Base-by-base conservation (phyloP, 768 basidiomycete genomes). In the Mycena sanguinolenta region DNA sequence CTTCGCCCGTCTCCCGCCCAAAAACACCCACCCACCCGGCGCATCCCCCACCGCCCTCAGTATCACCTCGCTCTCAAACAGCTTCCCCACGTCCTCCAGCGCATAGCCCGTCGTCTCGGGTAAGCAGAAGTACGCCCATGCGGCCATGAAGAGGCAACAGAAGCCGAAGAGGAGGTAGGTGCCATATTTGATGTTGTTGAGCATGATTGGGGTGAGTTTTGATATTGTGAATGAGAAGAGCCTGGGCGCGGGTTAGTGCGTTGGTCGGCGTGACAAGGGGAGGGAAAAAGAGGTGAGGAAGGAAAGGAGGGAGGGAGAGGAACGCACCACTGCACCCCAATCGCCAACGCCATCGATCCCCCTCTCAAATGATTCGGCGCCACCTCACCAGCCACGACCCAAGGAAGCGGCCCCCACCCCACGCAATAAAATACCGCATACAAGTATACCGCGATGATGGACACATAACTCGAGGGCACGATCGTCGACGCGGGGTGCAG, bases 341-440 rank as follows among this genome's bases (percentile, higher is more conserved):
- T 71, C 13, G 84, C 82, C 34, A 83, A 62, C 0, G 84, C 81
- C 57, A 85, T 79, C 9, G 80, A 75, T 21, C 81, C 79, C 10
- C 83, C 77, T 32, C 85, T 81, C 53, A 86, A 77, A 68, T 85
- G 82, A 63, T 86, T 86, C 3, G 84, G 85, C 5, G 84, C 82
- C 30, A 84, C 81, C 73, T 85, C 84, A 25, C 78, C 77, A 12
- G 84, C 83, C 49, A 83, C 79, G 30, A 83, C 81, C 85, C 84
- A 84, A 14, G 81, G 79, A 5, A 82, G 58, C 54, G 82, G 82
- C 16, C 81, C 81, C 80, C 82, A 83, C 1, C 82, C 83, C 38
- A 87, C 65, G 73, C 84, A 84, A 72, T 83, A 88, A 74, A 85
- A 86, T 39, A 86, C 80, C 0, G 82, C 85, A 72, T 86, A 87